A percentile compares a stretch with the other conserved stretches of the same genome.
These are phyloP conservation scores for Clitocybe nebularis DNA, from an alignment of 1,284 basidiomycete species.

Conservation along the genomic window DNA sequence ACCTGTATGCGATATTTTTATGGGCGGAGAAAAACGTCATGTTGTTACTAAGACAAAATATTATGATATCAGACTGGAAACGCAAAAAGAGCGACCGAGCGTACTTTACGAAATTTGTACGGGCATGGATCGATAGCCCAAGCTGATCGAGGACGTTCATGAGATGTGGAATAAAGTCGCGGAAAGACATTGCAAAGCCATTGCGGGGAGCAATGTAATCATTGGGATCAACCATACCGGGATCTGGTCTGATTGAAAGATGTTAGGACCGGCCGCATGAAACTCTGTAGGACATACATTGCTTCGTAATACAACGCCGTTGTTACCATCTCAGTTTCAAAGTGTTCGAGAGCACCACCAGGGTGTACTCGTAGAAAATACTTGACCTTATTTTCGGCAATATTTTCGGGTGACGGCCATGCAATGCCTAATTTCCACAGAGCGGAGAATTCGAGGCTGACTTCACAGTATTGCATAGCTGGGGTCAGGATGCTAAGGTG, in stretches of 20 bases:
- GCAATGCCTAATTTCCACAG: constrained; percentile 68
- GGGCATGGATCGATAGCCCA: constrained; percentile 73
- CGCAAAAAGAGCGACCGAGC: constrained; percentile 19
- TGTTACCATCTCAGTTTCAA: constrained; percentile 69
- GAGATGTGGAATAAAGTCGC: constrained; percentile 73
- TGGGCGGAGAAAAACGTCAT: constrained; percentile 65
- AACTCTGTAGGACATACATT: constrained; percentile 40
- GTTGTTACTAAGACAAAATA: constrained; percentile 52
- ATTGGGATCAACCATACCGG: constrained; percentile 64
- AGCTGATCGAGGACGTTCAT: constrained; percentile 74
- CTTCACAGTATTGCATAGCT: constrained; percentile 68
- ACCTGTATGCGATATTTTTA: constrained; percentile 83
- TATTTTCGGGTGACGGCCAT: constrained; percentile 69
- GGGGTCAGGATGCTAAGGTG: constrained; percentile 69
- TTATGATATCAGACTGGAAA: constrained; percentile 1
- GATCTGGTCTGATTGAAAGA: constrained; percentile 54
- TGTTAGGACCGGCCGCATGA: constrained; percentile 4
- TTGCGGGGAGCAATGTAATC: constrained; percentile 75
- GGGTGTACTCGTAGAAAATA: constrained; percentile 77
- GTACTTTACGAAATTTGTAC: constrained; percentile 75
- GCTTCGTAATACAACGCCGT: constrained; percentile 80
- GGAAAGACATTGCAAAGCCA: constrained; percentile 75
- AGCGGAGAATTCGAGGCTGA: constrained; percentile 61
- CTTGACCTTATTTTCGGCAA: constrained; percentile 69
- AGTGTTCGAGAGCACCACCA: constrained; percentile 76